Base-by-base conservation (phyloP, 1,139 yeast species). In the Geotrichum fermentans region DNA sequence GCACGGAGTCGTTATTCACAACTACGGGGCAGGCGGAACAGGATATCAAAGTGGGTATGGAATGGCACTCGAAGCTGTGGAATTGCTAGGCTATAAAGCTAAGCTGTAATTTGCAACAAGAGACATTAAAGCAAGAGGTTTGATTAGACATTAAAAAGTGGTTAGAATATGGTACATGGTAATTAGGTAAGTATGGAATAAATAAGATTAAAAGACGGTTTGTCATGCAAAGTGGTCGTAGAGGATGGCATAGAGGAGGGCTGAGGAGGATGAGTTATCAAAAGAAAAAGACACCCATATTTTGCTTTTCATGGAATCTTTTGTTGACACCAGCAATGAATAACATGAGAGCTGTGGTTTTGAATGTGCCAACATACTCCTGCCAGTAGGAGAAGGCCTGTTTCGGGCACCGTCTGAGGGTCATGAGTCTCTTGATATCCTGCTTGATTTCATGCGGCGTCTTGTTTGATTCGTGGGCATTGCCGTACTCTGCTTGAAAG, bases 21-120 rank as follows among this genome's bases (percentile, higher is more conserved):
- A 78, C 59, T 77, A 78, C 56, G 67, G 78, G 49, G 84, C 53
- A 2, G 51, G 53, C 2, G 53, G 84, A 0, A 75, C 77, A 52
- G 84, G 84, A 1, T 79, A 75, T 62, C 82, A 77, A 58, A 34
- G 49, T 33, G 53, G 53, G 2, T 40, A 40, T 22, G 53, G 53
- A 1, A 50, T 50, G 53, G 51, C 51, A 5, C 11, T 37, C 13
- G 46, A 47, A 7, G 40, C 44, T 14, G 40, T 50, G 21, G 41
- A 22, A 5, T 24, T 47, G 14, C 22, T 40, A 21, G 37, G 43
- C 28, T 16, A 24, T 6, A 26, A 24, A 42, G 26, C 37, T 21
- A n/a, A 33, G 11, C 22, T 20, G 7, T 36, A 36, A 21, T 11
- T n/a, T n/a, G n/a, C n/a, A n/a, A n/a, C n/a, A n/a, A n/a, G n/a